Evolutionary conservation across 2,329 filamentous ascomycete species (phyloP).

Genomic region (Ophiocordyceps australis): DNA sequence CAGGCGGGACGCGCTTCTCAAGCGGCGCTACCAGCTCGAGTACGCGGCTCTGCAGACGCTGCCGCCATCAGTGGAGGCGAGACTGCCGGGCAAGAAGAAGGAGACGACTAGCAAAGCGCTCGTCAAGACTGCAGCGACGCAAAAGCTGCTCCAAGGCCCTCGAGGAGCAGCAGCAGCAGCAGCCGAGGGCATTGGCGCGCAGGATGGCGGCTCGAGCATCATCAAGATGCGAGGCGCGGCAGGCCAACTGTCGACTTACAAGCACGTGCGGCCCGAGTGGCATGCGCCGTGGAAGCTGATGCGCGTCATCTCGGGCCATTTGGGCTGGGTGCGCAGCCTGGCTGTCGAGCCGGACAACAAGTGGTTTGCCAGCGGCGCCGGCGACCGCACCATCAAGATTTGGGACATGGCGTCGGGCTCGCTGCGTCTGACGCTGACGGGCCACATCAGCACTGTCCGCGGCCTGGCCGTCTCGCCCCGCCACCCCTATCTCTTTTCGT

Average conservation of each 20-base stretch:
- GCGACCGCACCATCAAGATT: slow-evolving; percentile 94
- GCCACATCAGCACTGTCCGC: slow-evolving; percentile 84
- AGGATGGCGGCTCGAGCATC: slow-evolving; percentile 8
- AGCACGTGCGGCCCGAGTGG: slow-evolving; percentile 66
- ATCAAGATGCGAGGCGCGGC: slow-evolving; percentile 13
- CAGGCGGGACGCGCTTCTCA: slow-evolving; percentile 15
- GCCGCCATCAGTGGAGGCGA: slow-evolving; percentile 60
- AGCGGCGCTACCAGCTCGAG: slow-evolving; percentile 45
- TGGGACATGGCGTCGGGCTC: slow-evolving; percentile 87
- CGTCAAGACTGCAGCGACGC: slow-evolving; percentile 9
- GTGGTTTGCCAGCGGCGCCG: slow-evolving; percentile 93
- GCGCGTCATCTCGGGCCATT: slow-evolving; percentile 88
- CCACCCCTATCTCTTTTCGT: slow-evolving; percentile 94
- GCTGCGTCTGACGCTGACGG: slow-evolving; percentile 73
- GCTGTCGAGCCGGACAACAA: slow-evolving; percentile 92
- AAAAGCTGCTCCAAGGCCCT: slow-evolving; percentile 22
- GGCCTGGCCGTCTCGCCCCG: slow-evolving; percentile 82
- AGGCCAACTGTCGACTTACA: slow-evolving; percentile 9
- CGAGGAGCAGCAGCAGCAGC: slow-evolving; percentile 12
- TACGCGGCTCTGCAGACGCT: slow-evolving; percentile 64
- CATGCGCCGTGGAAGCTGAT: slow-evolving; percentile 97
- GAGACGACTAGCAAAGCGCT: slow-evolving; percentile 10
- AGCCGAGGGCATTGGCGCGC: slow-evolving; percentile 3
- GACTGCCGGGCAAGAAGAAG: slow-evolving; percentile 39
- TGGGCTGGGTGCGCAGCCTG: slow-evolving; percentile 83